Base-by-base conservation (phyloP, 2,329 filamentous ascomycete species). In the Cercospora nicotianae region DNA sequence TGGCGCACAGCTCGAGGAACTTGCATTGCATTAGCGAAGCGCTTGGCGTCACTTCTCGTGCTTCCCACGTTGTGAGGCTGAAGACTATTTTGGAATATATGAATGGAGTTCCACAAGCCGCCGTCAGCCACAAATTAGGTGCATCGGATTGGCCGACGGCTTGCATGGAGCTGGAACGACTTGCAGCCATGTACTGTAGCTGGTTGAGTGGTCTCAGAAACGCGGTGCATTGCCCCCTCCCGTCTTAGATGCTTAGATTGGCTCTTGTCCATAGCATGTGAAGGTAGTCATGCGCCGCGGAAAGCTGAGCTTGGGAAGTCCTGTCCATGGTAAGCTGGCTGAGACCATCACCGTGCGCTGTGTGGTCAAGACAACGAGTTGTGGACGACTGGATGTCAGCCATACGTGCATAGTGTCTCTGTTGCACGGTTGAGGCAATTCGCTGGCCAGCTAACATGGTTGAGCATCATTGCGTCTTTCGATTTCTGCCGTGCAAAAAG, bases 21-120 rank as follows among this genome's bases (percentile, higher is more conserved):
- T 58, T n/a, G 53, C 30, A n/a, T 30, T 58, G 53, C 53, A 58
- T 58, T 30, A 58, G 53, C 53, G 53, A 58, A 58, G 53, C 18
- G 18, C 53, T 33, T 58, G 30, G 53, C 53, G 53, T 26, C 9
- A 30, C 13, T 58, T 28, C 45, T 58, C 53, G 26, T 58, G 30
- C 20, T 33, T n/a, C 53, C 26, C 30, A 30, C 53, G 30, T 30
- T 58, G 5, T 58, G 23, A 30, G 53, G 53, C 53, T 58, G 53
- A 30, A 33, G 23, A 30, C 26, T 30, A 30, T 30, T 58, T 58
- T 51, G 18, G 45, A 23, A 51, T 13, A 13, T 51, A 51, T 51
- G 20, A 51, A 5, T 51, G 45, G 26, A 23, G 18, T 51, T 51
- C 45, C 45, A 51, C 53, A 18, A 57, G 53, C 26, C 16, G 53